Conservation (phyloP, 345 rosid genomes). For the Hibiscus trionum region DNA sequence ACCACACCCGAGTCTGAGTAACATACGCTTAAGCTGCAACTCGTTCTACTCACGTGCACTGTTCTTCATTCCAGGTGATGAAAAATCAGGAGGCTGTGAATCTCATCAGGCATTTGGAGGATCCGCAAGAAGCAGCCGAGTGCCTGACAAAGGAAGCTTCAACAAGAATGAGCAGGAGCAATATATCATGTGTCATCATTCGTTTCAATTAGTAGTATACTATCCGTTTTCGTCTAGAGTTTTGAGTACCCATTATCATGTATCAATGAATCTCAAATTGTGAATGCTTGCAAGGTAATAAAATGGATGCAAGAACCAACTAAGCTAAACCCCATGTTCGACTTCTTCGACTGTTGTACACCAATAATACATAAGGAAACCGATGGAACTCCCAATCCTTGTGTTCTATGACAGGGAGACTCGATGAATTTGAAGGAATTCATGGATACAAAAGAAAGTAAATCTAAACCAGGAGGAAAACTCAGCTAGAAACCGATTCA, state of each 20-base stretch:
- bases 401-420: too few relatives aligned
- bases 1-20: not conserved
- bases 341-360: too few relatives aligned
- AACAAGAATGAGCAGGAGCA: conserved; percentile 49
- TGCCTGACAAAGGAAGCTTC: conserved; percentile 61
- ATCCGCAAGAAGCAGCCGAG: conserved; percentile 68
- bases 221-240: not conserved
- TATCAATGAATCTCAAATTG: not conserved
- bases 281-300: not conserved
- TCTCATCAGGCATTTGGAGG: conserved; percentile 49
- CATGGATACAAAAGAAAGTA: not conserved
- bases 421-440: not conserved
- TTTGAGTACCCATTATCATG: not conserved
- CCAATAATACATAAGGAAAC: too few relatives aligned
- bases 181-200: conserved; percentile 48
- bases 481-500: not conserved
- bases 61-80: conserved; percentile 44
- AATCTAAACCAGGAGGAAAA: not conserved
- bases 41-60: not conserved
- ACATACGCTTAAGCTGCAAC: not conserved
- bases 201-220: conserved; percentile 34
- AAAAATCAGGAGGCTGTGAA: conserved; percentile 66
- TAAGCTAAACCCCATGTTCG: too few relatives aligned
- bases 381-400: too few relatives aligned
- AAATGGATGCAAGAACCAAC: not conserved